Base-by-base conservation (phyloP, 176 grass and related monocot species). In the Bothriochloa decipiens region DNA sequence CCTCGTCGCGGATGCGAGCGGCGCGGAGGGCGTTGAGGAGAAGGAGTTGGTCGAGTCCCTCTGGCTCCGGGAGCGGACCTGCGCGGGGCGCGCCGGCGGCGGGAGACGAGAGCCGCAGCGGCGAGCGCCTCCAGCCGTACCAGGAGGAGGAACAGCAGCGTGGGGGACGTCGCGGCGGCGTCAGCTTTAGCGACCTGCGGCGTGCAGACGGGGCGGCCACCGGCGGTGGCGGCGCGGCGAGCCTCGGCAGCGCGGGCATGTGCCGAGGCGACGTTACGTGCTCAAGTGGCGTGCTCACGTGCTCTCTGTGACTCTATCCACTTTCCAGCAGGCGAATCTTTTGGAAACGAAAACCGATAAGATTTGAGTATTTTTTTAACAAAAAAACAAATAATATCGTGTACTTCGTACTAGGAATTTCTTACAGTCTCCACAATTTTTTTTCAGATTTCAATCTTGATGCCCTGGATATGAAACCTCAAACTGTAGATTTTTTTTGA, bases 31-130 rank as follows among this genome's bases (percentile, higher is more conserved):
- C 88, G 3, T 72, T 14, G 20, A 42, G 77, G 43, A 90, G 29
- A 32, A 32, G 88, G 45, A 90, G 65, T 37, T 68, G 72, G 57
- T 93, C 88, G 39, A 66, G 23, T 11, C 85, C 88, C 70, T 84
- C 84, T 17, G 23, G 69, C n/a, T 57, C 70, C 4, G 60, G 85
- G 33, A 65, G 32, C 45, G 77, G 11, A 14, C 45, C 85, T 6
- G 23, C 42, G 32, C 45, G 58, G 60, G 69, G 40, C 11, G 17
- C 60, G 11, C 52, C 70, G 25, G 32, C 68, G 4, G 60, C 58
- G 15, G 42, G 67, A 35, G 57, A 57, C 10, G 27, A 53, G 28
- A 68, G 68, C 6, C 9, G 15, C 46, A 64, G 35, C 10, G 33
- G 62, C 15, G 63, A 22, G 62, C 8, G 29, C n/a, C 25, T 66